These are phyloP conservation scores for Goniomonas avonlea DNA, from an alignment of 78 protist genomes.

Conservation along the genomic window DNA sequence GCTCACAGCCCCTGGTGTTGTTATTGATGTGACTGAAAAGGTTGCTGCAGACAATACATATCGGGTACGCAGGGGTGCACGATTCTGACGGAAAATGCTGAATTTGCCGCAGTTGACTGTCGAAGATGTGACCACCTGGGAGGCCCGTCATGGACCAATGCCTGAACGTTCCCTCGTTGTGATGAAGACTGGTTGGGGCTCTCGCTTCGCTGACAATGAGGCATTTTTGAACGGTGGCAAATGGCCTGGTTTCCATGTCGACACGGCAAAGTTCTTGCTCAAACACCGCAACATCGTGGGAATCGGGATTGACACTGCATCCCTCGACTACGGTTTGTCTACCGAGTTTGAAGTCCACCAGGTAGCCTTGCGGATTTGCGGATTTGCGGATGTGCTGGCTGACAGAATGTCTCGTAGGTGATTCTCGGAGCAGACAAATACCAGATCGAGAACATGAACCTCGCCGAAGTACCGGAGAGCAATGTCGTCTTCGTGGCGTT, in stretches of 20 bases:
- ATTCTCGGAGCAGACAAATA: background rate
- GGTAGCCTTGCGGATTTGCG: too few species aligned
- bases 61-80: too few species aligned
- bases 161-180: background rate
- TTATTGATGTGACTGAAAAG: background rate
- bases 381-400: too few species aligned
- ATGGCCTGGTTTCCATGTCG: background rate
- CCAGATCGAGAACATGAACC: background rate
- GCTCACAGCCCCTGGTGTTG: background rate
- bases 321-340: background rate
- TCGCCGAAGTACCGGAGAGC: background rate
- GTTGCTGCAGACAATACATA: background rate
- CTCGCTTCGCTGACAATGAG: background rate
- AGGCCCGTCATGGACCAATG: background rate
- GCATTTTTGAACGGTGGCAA: background rate
- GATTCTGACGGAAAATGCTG: too few species aligned
- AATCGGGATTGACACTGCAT: background rate
- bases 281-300: background rate
- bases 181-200: background rate
- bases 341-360: background rate
- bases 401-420: too few species aligned
- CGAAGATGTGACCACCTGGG: background rate
- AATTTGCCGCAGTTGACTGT: too few species aligned
- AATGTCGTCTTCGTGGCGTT: background rate
- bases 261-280: background rate